Conservation (phyloP, 2,329 filamentous ascomycete genomes). For the Fusarium sulawesiense region DNA sequence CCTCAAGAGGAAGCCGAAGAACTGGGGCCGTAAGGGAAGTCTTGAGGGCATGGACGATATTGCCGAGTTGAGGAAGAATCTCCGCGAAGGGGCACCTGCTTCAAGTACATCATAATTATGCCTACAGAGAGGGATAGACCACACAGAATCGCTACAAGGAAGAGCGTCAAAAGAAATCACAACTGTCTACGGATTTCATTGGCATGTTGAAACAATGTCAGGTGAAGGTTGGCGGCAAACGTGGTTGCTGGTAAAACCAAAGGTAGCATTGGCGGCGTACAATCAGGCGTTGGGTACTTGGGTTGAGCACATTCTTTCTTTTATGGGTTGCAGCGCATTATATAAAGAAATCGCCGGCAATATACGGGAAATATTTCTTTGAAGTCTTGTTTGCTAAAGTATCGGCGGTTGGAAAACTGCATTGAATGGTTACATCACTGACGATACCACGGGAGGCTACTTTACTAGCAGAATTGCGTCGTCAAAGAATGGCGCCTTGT, state of each 20-base stretch:
- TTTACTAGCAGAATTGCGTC: neutral
- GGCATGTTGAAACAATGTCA: neutral
- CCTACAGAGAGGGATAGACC: neutral
- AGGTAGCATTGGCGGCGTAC: constrained; percentile 22
- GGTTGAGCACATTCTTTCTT: constrained; percentile 20
- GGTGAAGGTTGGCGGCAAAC: constrained; percentile 1
- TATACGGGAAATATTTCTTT: neutral
- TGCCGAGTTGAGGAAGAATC: constrained; percentile 46
- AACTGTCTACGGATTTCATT: neutral
- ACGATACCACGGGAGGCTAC: neutral
- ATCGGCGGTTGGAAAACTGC: neutral
- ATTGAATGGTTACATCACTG: constrained; percentile 1
- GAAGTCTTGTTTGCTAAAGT: neutral
- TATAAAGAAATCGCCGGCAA: constrained; percentile 1
- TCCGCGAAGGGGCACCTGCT: constrained; percentile 26
- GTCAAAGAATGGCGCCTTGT: constrained; percentile 7
- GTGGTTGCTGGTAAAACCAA: constrained; percentile 7
- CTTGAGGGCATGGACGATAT: constrained; percentile 65
- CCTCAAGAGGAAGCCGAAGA: constrained; percentile 86
- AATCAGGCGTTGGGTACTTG: constrained; percentile 33
- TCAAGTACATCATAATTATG: constrained; percentile 18
- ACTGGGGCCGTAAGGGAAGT: constrained; percentile 89
- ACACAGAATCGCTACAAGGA: neutral
- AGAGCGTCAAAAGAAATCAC: constrained; percentile 6
- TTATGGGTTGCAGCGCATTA: constrained; percentile 18